A percentile compares a stretch with the other conserved stretches of the same genome.
phyloP scores from a whole-genome alignment of 352 stramenopile genomes.

The Thalassiosira exigua region DNA sequence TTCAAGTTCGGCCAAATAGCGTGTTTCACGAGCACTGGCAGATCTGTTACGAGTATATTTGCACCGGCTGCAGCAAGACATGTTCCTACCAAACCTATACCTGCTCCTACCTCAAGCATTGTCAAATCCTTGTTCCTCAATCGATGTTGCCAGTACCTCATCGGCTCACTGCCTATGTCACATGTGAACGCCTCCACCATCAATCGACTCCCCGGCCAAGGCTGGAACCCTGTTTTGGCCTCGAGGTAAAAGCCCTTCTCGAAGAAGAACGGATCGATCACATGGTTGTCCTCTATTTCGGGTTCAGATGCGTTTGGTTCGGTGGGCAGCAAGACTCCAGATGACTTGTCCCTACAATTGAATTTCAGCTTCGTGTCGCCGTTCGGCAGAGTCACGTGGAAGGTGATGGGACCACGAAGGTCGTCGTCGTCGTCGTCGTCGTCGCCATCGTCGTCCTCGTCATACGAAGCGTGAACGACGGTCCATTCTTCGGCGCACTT shows the following conservation, averaged over 20 bases:
- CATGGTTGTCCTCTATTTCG: conserved; percentile 18
- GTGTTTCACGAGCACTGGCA: conserved; percentile 66
- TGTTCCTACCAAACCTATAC: conserved; percentile 67
- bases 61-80: conserved; percentile 53
- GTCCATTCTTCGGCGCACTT: conserved; percentile 39
- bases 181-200: conserved; percentile 54
- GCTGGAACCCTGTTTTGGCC: conserved; percentile 72
- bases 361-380: conserved; percentile 35
- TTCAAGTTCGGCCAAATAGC: conserved; percentile 59
- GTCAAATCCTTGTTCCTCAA: conserved; percentile 8
- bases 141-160: conserved; percentile 45
- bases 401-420: conserved; percentile 20
- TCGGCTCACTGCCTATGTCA: conserved; percentile 17
- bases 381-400: conserved; percentile 32
- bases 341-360: conserved; percentile 56
- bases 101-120: conserved; percentile 66
- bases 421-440: conserved; percentile 14
- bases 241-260: conserved; percentile 70
- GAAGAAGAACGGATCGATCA: conserved; percentile 71
- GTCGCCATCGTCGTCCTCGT: conserved; percentile 2
- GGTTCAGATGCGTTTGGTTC: conserved; percentile 28
- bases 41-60: conserved; percentile 68
- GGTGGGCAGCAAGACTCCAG: conserved; percentile 49
- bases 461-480: neutral
- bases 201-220: conserved; percentile 59